phyloP scores from a whole-genome alignment of 495 filamentous ascomycete species.

The Hyaloscypha bicolor region DNA sequence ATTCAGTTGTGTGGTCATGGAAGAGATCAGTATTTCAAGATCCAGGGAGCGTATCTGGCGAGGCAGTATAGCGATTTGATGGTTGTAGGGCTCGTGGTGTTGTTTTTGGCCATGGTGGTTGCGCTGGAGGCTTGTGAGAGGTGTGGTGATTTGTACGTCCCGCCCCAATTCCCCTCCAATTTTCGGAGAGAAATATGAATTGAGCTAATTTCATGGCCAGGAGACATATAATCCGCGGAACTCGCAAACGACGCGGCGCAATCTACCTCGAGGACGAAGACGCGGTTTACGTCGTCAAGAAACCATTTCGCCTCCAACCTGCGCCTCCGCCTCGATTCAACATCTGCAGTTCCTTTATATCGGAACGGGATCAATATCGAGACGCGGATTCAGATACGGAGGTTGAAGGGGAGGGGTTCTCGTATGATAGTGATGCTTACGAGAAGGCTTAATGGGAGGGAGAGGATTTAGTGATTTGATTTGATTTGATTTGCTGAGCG shows the following conservation, averaged over 20 bases:
- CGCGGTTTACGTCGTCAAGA: conserved; percentile 16
- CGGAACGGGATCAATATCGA: not conserved
- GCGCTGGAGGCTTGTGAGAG: conserved; percentile 40
- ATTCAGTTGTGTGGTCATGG: conserved; percentile 4
- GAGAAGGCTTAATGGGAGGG: conserved; percentile 6
- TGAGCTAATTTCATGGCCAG: not conserved
- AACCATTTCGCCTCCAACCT: conserved; percentile 22
- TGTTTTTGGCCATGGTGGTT: conserved; percentile 39
- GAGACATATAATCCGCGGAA: conserved; percentile 7
- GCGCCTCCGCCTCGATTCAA: conserved; percentile 12
- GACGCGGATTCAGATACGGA: not conserved
- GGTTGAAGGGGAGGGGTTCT: not conserved
- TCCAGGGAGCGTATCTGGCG: conserved; percentile 21
- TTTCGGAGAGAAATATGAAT: not conserved
- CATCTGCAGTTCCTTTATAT: not conserved
- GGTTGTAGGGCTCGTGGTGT: conserved; percentile 38
- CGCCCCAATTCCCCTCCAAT: not conserved
- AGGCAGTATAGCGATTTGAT: conserved; percentile 45
- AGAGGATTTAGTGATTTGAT: too few relatives aligned
- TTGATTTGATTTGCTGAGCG: too few relatives aligned
- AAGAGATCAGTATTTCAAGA: not conserved
- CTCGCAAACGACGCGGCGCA: conserved; percentile 20
- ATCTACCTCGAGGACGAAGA: conserved; percentile 29
- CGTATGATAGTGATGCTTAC: conserved; percentile 12
- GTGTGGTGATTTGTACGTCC: conserved; percentile 38